Conservation (phyloP, 352 stramenopile species). For the Phytophthora citricola region DNA sequence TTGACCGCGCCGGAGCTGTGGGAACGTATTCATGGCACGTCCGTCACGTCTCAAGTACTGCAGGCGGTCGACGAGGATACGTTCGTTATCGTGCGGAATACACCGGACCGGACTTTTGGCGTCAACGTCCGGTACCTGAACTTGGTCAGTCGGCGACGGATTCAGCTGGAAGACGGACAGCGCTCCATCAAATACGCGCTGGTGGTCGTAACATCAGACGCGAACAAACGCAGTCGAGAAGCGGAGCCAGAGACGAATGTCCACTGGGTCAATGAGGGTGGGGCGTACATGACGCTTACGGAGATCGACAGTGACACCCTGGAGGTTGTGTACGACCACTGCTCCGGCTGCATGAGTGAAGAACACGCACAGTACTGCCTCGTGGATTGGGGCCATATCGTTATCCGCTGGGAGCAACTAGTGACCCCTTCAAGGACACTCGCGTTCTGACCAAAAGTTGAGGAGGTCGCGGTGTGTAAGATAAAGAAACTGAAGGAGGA, state of each 20-base stretch:
- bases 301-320: conserved; percentile 40
- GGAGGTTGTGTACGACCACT: conserved; percentile 52
- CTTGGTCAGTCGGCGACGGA: conserved; percentile 31
- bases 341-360: conserved; percentile 45
- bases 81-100: conserved; percentile 38
- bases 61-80: conserved; percentile 42
- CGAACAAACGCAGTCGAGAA: conserved; percentile 41
- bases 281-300: conserved; percentile 43
- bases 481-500: conserved; percentile 14
- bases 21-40: conserved; percentile 33
- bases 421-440: conserved; percentile 58
- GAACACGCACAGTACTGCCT: conserved; percentile 59
- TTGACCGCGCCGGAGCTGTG: conserved; percentile 38
- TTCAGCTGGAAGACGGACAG: conserved; percentile 22
- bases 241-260: conserved; percentile 35
- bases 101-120: conserved; percentile 17
- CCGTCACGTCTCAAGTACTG: conserved; percentile 36
- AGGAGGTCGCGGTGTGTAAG: conserved; percentile 7
- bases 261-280: conserved; percentile 47
- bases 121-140: conserved; percentile 44
- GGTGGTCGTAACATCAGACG: conserved; percentile 40
- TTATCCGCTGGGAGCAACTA: conserved; percentile 67
- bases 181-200: conserved; percentile 34
- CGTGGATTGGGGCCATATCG: conserved; percentile 59
- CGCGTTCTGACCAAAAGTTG: conserved; percentile 13